Conservation (phyloP, 176 grass and related monocot species). For the Bonia amplexicaulis region DNA sequence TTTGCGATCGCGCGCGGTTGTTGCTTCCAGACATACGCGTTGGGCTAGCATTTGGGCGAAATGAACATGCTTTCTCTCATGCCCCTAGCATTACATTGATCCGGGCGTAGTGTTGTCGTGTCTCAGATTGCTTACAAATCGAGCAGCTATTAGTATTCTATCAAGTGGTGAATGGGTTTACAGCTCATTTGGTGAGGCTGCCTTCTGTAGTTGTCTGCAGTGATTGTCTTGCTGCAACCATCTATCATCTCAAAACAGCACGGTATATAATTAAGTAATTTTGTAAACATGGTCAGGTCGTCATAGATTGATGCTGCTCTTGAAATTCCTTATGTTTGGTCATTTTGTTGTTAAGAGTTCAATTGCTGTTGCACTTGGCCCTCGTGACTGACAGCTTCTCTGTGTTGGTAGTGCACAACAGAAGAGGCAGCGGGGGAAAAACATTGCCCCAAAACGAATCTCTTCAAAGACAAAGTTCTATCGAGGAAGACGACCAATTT, state of each 20-base stretch:
- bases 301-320: too few relatives aligned
- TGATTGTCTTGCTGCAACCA: too few relatives aligned
- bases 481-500: neutral
- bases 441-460: neutral
- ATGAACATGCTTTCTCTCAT: neutral
- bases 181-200: neutral
- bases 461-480: slow-evolving; percentile 10
- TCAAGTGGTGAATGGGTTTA: neutral
- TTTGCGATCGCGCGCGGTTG: neutral
- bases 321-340: too few relatives aligned
- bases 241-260: too few relatives aligned
- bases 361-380: neutral
- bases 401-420: slow-evolving; percentile 25
- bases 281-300: too few relatives aligned
- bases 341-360: neutral
- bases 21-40: neutral
- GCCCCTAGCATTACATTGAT: neutral
- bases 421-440: slow-evolving; percentile 30
- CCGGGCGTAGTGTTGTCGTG: neutral
- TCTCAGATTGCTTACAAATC: neutral
- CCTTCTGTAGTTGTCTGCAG: too few relatives aligned
- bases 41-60: neutral
- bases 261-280: too few relatives aligned
- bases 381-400: neutral
- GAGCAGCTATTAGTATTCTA: neutral